These are phyloP conservation scores for Plasmopara halstedii DNA, from an alignment of 352 stramenopile genomes.

Conservation along the genomic window DNA sequence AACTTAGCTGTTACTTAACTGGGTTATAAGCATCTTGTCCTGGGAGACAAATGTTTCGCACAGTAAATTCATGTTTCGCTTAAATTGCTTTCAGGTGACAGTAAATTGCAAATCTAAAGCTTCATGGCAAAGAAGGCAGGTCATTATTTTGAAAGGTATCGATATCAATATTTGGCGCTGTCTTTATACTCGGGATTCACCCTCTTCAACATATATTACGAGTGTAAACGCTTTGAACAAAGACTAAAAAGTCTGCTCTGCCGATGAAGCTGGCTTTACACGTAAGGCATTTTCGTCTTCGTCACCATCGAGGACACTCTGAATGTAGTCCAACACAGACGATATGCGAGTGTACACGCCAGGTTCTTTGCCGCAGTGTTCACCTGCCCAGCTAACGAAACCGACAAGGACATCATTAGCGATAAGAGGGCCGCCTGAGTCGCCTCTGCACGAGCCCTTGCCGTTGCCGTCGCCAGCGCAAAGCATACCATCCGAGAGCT, in stretches of 20 bases:
- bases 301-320: slow-evolving; percentile 26
- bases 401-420: slow-evolving; percentile 37
- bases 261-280: background rate
- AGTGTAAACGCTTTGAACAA: background rate
- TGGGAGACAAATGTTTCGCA: no score
- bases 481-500: slow-evolving; percentile 49
- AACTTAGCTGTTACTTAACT: no score
- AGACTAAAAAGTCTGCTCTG: background rate
- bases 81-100: no score
- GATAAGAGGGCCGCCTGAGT: slow-evolving; percentile 53
- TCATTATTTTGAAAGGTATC: background rate
- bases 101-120: no score
- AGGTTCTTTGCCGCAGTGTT: slow-evolving; percentile 33
- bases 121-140: no score
- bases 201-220: no score
- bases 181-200: background rate
- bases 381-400: slow-evolving; percentile 49
- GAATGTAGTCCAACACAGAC: slow-evolving; percentile 41
- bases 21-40: no score
- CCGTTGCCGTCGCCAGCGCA: slow-evolving; percentile 40
- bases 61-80: no score
- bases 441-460: slow-evolving; percentile 52
- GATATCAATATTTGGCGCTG: background rate
- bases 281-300: slow-evolving; percentile 10
- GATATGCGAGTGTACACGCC: slow-evolving; percentile 53